These are phyloP conservation scores for Esteya vermicola DNA, from an alignment of 2,329 filamentous ascomycete species.

Conservation along the genomic window DNA sequence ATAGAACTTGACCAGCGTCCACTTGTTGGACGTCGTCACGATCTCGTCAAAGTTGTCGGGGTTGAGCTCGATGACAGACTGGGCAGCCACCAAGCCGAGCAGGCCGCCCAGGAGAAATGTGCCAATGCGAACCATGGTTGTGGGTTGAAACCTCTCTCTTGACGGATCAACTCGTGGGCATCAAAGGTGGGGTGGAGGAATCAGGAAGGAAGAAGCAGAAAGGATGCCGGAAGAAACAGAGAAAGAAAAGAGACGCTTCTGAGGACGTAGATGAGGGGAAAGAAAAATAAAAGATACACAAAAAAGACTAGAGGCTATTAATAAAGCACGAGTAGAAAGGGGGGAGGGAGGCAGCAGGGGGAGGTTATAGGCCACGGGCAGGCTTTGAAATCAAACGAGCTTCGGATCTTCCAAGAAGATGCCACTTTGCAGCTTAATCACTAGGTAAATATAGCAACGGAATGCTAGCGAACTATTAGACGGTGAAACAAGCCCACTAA, in stretches of 20 bases:
- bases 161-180: not conserved
- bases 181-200: not conserved
- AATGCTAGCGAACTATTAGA: too few species aligned
- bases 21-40: conserved; percentile 83
- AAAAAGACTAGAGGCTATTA: not conserved
- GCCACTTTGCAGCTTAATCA: conserved; percentile 12
- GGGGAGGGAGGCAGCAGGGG: too few species aligned
- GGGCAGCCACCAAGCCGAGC: conserved; percentile 41
- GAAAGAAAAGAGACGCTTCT: not conserved
- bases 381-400: not conserved
- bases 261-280: not conserved
- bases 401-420: conserved; percentile 4
- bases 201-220: not conserved
- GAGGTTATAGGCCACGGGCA: too few species aligned
- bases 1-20: conserved; percentile 94
- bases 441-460: too few species aligned
- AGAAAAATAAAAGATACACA: not conserved
- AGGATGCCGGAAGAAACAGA: not conserved
- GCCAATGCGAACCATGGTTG: conserved; percentile 42
- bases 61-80: conserved; percentile 78
- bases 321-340: not conserved
- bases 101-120: conserved; percentile 44
- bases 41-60: conserved; percentile 85
- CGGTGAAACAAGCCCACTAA: too few species aligned
- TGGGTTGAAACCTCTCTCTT: not conserved